Evolutionary conservation across 495 filamentous ascomycete species (phyloP).

Genomic region (Pyrenula aspistea): DNA sequence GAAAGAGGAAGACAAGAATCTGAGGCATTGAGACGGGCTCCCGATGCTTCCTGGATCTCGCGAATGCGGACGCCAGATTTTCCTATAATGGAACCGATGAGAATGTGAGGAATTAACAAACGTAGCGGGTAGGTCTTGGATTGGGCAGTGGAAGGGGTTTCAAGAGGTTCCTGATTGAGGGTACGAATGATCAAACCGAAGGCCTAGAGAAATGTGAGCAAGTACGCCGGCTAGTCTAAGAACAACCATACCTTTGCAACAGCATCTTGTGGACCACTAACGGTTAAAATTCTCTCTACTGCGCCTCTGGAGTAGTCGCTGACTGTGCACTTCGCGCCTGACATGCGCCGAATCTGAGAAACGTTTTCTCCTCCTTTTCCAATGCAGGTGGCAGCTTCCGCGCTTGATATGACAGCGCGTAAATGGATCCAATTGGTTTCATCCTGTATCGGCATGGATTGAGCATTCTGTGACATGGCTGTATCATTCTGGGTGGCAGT

Average conservation of each 20-base stretch:
- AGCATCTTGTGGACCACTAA: slow-evolving; percentile 89
- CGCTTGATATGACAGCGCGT: slow-evolving; percentile 88
- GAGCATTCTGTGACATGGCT: slow-evolving; percentile 34
- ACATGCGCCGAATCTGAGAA: slow-evolving; percentile 79
- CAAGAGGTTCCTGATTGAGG: slow-evolving; percentile 88
- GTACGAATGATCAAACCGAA: slow-evolving; percentile 97
- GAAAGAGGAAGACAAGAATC: slow-evolving; percentile 88
- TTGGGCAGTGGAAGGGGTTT: slow-evolving; percentile 71
- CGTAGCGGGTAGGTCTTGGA: slow-evolving; percentile 97
- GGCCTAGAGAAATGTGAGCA: slow-evolving; percentile 43
- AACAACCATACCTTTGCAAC: slow-evolving; percentile 70
- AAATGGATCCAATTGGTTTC: slow-evolving; percentile 96
- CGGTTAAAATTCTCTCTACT: slow-evolving; percentile 92
- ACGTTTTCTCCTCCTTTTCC: slow-evolving; percentile 98
- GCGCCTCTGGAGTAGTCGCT: slow-evolving; percentile 95
- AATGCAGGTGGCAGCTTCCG: slow-evolving; percentile 94
- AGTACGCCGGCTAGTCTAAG: slow-evolving; percentile 1
- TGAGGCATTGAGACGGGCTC: slow-evolving; percentile 91
- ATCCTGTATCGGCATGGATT: slow-evolving; percentile 51
- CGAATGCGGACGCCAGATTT: slow-evolving; percentile 91
- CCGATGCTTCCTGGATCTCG: slow-evolving; percentile 96
- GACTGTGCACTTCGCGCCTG: slow-evolving; percentile 93
- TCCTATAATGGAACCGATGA: slow-evolving; percentile 97
- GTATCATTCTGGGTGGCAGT: slow-evolving; percentile 45
- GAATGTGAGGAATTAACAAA: slow-evolving; percentile 87